Percentiles rank a stretch among this genome's conserved stretches.
phyloP scores from a whole-genome alignment of 352 stramenopile genomes.

The Pythium apleroticum region DNA sequence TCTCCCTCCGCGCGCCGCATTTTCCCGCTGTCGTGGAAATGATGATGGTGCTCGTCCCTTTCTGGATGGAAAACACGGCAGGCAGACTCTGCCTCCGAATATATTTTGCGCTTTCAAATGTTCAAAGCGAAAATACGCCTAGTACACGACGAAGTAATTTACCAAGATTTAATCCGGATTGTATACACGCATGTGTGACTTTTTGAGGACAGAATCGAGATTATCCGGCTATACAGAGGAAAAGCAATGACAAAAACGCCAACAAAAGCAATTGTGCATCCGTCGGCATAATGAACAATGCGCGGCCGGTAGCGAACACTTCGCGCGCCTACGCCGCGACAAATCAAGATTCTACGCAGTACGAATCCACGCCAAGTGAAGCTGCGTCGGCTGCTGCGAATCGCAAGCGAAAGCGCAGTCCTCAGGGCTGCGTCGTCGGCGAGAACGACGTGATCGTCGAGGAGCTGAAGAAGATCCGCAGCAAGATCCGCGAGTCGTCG shows the following conservation, averaged over 20 bases:
- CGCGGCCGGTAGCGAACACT: background rate
- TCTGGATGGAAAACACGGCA: background rate
- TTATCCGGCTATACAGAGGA: slow-evolving; percentile 19
- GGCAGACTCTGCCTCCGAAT: background rate
- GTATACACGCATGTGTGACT: background rate
- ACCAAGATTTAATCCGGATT: slow-evolving; percentile 14
- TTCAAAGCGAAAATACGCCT: slow-evolving; percentile 21
- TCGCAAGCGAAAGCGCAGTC: slow-evolving; percentile 47
- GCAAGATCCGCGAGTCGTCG: slow-evolving; percentile 58
- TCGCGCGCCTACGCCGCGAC: background rate
- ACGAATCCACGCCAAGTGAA: background rate
- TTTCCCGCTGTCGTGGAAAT: background rate
- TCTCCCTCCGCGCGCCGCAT: slow-evolving; percentile 69
- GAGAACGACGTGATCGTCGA: slow-evolving; percentile 74
- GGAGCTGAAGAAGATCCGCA: slow-evolving; percentile 60
- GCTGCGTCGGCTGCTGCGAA: background rate
- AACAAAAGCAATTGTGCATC: background rate
- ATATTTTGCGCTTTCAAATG: slow-evolving; percentile 36
- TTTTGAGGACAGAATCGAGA: background rate
- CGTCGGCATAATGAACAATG: background rate
- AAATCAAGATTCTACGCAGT: background rate
- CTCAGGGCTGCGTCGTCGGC: slow-evolving; percentile 47
- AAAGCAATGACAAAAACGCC: background rate
- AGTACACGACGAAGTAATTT: slow-evolving; percentile 19
- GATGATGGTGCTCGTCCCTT: background rate